Evolutionary conservation across 192 early-diverging fungal species (phyloP), one percentile per base, ranked within the genome.

Genomic region (Geosiphon pyriformis): DNA sequence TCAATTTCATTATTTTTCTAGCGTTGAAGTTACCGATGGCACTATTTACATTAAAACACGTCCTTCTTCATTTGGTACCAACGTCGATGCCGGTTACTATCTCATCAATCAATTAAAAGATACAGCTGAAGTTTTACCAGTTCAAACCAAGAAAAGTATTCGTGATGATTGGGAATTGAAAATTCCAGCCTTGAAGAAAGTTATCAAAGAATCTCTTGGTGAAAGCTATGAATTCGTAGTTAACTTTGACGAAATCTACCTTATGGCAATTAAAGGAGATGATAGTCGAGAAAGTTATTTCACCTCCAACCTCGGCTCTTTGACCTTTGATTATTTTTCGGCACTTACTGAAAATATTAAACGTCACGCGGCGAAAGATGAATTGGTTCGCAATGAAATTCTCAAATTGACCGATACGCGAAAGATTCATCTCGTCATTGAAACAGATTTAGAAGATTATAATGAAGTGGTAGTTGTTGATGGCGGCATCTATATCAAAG

Each of bases 141-240:
- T 61, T 25, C 27, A 17, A 26, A 47, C 60, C 0, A 61, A 61
- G 33, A 61, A 27, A 4, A 61, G 47, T 61, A 61, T 61, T 47
- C 60, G 60, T 1, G 60, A 61, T 61, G 37, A 27, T 7, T 61
- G 60, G 60, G 60, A 61, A 42, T 18, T 46, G 33, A 37, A 61
- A 29, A 11, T 48, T 1, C 37, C 60, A 23, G 0, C 0, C 4
- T 15, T 61, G 3, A 61, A 61, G 33, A 61, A 61, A 23, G 23
- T 23, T 25, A 18, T 61, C 7, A 61, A 61, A 48, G 22, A 61
- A 18, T 20, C 46, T 47, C 20, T 61, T 17, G 42, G 37, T 26
- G 37, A 61, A 25, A 23, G 47, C 30, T 61, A 61, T 26, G 60
- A 61, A 17, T 61, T 61, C 34, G 60, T 61, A 17, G 12, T 61